These are phyloP conservation scores for Sphenostylis stenocarpa DNA, from an alignment of 306 rosid genomes.

Conservation along the genomic window DNA sequence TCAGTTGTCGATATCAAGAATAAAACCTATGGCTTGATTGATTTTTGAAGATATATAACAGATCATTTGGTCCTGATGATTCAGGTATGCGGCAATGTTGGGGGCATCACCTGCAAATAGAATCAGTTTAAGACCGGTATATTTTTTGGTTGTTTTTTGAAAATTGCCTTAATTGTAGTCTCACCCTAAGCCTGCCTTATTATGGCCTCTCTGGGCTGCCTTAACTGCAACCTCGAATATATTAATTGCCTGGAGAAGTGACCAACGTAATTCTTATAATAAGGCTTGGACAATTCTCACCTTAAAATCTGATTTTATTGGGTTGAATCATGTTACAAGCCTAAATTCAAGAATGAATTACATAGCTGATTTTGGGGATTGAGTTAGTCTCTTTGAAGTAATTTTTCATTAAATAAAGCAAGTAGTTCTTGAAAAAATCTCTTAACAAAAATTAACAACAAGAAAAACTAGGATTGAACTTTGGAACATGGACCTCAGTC, in stretches of 20 bases:
- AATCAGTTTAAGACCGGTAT: conserved; percentile 77
- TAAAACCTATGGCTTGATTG: conserved; percentile 24
- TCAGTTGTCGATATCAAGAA: conserved; percentile 30
- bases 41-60: conserved; percentile 25
- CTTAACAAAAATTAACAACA: background rate
- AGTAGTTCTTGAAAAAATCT: background rate
- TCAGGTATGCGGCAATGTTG: conserved; percentile 95
- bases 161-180: background rate
- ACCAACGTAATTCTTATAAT: background rate
- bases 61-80: conserved; percentile 31
- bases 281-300: background rate
- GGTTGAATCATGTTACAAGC: background rate
- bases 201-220: background rate
- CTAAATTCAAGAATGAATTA: background rate
- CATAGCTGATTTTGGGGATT: background rate
- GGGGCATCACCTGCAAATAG: conserved; percentile 70
- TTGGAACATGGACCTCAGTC: background rate
- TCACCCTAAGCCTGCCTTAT: background rate
- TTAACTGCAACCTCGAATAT: background rate
- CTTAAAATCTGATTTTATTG: background rate
- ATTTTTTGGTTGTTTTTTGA: background rate
- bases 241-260: background rate
- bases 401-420: background rate
- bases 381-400: background rate
- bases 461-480: background rate